Evolutionary conservation across 2,329 filamentous ascomycete genomes (phyloP), one percentile per base, ranked within the genome.

Genomic region (Cladorrhinum sp.): DNA sequence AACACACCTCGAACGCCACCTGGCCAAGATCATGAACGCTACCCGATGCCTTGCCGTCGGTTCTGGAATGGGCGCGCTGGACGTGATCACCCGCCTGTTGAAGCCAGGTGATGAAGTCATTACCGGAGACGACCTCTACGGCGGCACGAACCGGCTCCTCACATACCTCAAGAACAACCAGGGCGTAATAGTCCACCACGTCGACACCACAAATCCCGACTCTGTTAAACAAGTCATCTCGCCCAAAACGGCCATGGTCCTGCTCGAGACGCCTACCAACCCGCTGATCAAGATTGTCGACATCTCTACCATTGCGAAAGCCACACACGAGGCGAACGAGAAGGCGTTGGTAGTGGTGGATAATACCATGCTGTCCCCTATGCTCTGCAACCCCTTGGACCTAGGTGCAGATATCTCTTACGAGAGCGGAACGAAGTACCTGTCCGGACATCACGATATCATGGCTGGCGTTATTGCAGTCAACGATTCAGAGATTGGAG

Each of bases 1-100:
- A 66, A 96, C 94, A 33, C 95, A 99, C 72, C 86, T 99, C 65
- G 95, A 99, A 80, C 87, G 94, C 62, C 95, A 99, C 76, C 82
- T 99, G 69, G 95, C 96, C 72, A 99, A 99, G 84, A 96, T 99
- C 74, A 99, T 99, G 96, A 93, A 91, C 69, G 95, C 95, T 51
- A 87, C 87, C 70, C 90, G 96, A 60, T 91, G 92, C 9, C 85
- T 99, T 55, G 94, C 96, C 54, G 94, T 98, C 50, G 92, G 93
- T 58, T 98, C 94, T 1, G 95, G 95, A 61, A 99, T 99, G 95
- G 95, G 92, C 57, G 95, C 95, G 23, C 80, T 98, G 70, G 95
- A 99, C 76, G 94, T 99, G 65, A 97, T 99, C 68, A 96, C 92
- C 16, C 88, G 95, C 58, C 81, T 98, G 14, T 82, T 99, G 55